Conservation (phyloP, 371 early-diverging fungal species). For the Scutellospora calospora region DNA sequence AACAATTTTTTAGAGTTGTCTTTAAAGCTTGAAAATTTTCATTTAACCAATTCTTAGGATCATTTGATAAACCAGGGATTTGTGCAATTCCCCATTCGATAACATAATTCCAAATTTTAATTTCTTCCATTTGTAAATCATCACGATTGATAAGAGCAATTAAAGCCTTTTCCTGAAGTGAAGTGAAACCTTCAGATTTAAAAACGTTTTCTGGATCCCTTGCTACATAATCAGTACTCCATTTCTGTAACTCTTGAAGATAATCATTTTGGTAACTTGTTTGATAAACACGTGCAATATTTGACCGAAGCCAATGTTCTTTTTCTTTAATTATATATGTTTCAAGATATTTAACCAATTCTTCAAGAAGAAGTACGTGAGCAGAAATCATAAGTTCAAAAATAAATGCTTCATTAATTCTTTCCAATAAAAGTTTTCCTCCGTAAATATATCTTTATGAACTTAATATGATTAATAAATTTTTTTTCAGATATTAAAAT, state of each 20-base stretch:
- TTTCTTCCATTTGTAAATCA: conserved; percentile 25
- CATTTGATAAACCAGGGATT: neutral
- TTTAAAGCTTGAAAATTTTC: neutral
- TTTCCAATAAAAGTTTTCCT: neutral
- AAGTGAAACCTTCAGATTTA: conserved; percentile 18
- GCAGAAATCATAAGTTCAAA: neutral
- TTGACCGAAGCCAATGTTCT: neutral
- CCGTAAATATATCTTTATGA: conserved; percentile 4
- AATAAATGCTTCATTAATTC: neutral
- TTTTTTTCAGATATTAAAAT: neutral
- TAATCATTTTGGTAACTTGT: neutral
- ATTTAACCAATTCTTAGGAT: neutral
- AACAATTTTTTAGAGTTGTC: conserved; percentile 8
- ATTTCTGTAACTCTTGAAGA: neutral
- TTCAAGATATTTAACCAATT: conserved; percentile 6
- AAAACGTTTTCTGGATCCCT: conserved; percentile 12
- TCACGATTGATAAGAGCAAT: conserved; percentile 3
- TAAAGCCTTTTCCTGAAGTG: neutral
- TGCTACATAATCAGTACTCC: neutral
- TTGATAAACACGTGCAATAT: conserved; percentile 8
- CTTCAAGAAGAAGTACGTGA: neutral
- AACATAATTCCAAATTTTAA: conserved; percentile 24
- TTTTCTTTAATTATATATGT: conserved; percentile 2
- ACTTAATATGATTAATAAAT: neutral
- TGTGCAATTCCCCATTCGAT: conserved; percentile 14